phyloP scores from a whole-genome alignment of 176 grass and related monocot species.

The Oryza meyeriana region DNA sequence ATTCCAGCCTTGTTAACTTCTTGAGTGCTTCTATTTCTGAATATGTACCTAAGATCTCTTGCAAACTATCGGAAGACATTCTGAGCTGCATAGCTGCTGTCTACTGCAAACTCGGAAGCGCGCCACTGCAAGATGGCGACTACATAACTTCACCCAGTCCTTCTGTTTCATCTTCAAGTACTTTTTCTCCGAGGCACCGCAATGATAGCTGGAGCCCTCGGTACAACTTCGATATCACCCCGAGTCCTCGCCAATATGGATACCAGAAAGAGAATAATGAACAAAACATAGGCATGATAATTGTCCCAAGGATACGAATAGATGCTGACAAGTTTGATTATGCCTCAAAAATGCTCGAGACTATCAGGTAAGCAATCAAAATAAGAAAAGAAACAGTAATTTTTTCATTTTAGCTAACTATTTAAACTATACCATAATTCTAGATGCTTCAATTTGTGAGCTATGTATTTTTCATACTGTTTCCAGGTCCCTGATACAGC shows the following conservation, averaged over 20 bases:
- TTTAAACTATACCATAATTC: neutral
- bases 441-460: conserved; percentile 16
- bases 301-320: conserved; percentile 73
- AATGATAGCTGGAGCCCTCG: conserved; percentile 66
- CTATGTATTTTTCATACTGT: conserved; percentile 14
- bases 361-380: conserved; percentile 59
- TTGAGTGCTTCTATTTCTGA: conserved; percentile 59
- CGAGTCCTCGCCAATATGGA: conserved; percentile 44
- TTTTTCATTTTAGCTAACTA: no score
- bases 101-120: conserved; percentile 74
- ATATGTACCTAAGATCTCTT: conserved; percentile 65
- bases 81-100: conserved; percentile 70
- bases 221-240: conserved; percentile 35
- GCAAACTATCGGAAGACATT: conserved; percentile 91
- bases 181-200: conserved; percentile 53
- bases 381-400: no score
- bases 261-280: conserved; percentile 41
- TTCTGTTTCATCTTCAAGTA: conserved; percentile 69
- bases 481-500: conserved; percentile 63
- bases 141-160: conserved; percentile 42
- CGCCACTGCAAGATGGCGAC: conserved; percentile 31
- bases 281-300: conserved; percentile 51
- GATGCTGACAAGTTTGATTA: conserved; percentile 81
- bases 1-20: conserved; percentile 79
- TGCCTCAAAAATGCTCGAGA: conserved; percentile 87